Evolutionary conservation across 2,329 filamentous ascomycete genomes (phyloP), one percentile per base, ranked within the genome.

Genomic region (Domatiomyces globalis): DNA sequence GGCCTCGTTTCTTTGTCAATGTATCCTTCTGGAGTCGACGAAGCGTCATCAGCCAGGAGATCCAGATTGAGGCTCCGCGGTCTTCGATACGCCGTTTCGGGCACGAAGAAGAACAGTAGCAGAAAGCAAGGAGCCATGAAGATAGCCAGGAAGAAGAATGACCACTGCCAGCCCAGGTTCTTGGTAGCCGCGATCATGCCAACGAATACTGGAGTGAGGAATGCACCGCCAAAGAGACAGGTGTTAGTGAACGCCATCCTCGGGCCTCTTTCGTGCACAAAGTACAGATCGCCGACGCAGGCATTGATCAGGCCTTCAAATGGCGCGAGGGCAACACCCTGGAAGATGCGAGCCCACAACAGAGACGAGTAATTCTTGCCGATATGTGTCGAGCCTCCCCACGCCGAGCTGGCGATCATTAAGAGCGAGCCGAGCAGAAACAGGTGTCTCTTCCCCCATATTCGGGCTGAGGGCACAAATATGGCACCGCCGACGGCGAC

Each of bases 261-360:
- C 59, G 84, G 79, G 29, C 89, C 43, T 66, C 78, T 67, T 66
- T 85, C 80, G 69, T 90, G 90, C 22, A 95, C 87, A 66, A 83
- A 92, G 68, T 90, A 95, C 49, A 96, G 65, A 66, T 96, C 90
- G 43, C 88, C 90, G 5, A 95, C 85, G 47, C 81, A 83, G 0
- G 87, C 87, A 66, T 94, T 95, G 52, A 95, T 83, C 20, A 95
- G 71, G 1, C 86, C 85, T 68, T 96, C 90, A 58, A 92, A 95
- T 0, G 90, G 89, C 7, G 88, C 88, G 17, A 88, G 75, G 0
- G 84, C 88, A 44, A 95, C 76, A 18, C 90, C 90, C 67, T 95
- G 90, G 51, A 94, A 78, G 49, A 94, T 77, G 10, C 90, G 76
- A 10, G 90, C 84, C 69, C 81, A 86, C 4, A 92, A 64, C 54